Evolutionary conservation across 306 rosid genomes (phyloP), one percentile per base, ranked within the genome.

Genomic region (Castanospermum australe): DNA sequence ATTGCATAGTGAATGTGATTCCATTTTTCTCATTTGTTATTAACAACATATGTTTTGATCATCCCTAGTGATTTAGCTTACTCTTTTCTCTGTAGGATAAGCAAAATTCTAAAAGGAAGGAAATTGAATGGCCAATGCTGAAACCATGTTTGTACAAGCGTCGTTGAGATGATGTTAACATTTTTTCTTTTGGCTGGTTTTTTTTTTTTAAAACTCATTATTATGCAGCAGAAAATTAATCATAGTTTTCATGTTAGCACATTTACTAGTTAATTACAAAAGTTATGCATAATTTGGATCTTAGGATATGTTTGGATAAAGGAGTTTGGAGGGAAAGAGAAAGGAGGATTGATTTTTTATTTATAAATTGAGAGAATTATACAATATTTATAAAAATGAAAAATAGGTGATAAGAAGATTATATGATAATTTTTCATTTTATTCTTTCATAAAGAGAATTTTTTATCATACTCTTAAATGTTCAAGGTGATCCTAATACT

Each of bases 141-240:
- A 95, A 95, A 84, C 97, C 98, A 54, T 95, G 98, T 84, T 17
- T 95, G 84, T 95, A 95, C 75, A 95, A 95, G 93, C 97, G 99
- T 17, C 89, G 98, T 8, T 95, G 84, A 89, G 85, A 68, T 30
- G 25, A 64, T 18, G 48, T 0, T n/a, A 4, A 8, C 14, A n/a
- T 1, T 42, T 50, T 35, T 8, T 7, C 2, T 32, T 0, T 28
- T 24, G n/a, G n/a, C n/a, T n/a, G n/a, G n/a, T 2, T 32, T 20
- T 18, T 2, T 11, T 0, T 0, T 38, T 38, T 25, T n/a, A n/a
- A n/a, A n/a, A 14, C 39, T 32, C 14, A 30, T 62, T 28, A 39
- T 54, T 36, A 20, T 45, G 5, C 42, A 17, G 32, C 17, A 5
- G 0, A 79, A 30, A 74, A 2, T 63, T 12, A 9, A 65, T 14